Percentiles rank a stretch among this genome's conserved stretches.
Conservation (phyloP, 75 land plant genomes). For the Selaginella moellendorffii region DNA sequence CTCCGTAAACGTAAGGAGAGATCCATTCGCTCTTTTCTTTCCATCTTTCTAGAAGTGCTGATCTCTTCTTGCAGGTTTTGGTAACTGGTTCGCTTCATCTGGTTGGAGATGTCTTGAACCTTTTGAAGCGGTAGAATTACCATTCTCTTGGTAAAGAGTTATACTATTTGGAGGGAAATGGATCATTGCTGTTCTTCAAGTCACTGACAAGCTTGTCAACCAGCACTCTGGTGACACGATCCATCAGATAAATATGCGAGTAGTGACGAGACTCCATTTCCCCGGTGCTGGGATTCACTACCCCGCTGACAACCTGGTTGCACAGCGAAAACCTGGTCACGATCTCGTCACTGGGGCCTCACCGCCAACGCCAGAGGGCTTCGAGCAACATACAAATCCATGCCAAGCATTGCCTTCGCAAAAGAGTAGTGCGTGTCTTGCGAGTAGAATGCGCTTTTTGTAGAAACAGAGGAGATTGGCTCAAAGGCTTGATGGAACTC, state of each 20-base stretch:
- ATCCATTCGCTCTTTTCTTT: neutral
- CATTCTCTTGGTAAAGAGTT: too few species aligned
- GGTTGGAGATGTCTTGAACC: neutral
- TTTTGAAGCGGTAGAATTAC: neutral
- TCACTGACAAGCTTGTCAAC: too few species aligned
- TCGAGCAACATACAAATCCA: conserved; percentile 3
- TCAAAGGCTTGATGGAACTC: neutral
- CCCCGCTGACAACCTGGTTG: conserved; percentile 8
- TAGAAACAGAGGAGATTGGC: neutral
- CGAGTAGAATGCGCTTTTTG: conserved; percentile 1
- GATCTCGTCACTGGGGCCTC: neutral
- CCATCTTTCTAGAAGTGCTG: neutral
- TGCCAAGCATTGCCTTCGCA: conserved; percentile 3
- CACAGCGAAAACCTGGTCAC: conserved; percentile 1
- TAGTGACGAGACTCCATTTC: neutral
- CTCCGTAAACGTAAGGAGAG: neutral
- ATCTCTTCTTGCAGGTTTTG: neutral
- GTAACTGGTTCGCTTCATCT: neutral
- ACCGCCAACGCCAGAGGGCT: conserved; percentile 8
- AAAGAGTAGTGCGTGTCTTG: too few species aligned
- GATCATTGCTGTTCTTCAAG: too few species aligned
- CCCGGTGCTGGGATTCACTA: too few species aligned
- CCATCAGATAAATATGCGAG: conserved; percentile 10
- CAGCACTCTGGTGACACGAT: conserved; percentile 13
- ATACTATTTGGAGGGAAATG: too few species aligned